Evolutionary conservation across 768 basidiomycete species (phyloP), one percentile per base, ranked within the genome.

Genomic region (Boletus patriciae): DNA sequence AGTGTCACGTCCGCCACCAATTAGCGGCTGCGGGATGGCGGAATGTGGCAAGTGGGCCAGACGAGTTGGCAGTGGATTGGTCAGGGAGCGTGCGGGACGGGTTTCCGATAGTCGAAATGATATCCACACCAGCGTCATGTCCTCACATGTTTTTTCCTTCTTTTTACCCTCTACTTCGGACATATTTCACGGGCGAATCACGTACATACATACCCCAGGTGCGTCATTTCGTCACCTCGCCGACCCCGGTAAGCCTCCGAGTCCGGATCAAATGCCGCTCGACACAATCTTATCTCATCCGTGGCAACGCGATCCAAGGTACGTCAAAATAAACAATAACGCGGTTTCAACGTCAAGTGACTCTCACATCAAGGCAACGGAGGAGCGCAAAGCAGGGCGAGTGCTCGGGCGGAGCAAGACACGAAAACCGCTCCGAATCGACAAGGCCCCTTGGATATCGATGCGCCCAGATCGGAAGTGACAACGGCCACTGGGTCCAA

Each of bases 201-300:
- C n/a, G n/a, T n/a, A 25, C 50, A 21, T 41, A 21, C 34, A n/a
- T 65, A 61, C 68, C 67, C 69, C 69, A 50, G 60, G 51, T 72
- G 68, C 69, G 70, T 72, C 70, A 70, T 70, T 16, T 55, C 29
- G 62, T 41, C 18, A 12, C 18, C 38, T 31, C 55, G 34, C 47
- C 54, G 49, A 53, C 37, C 52, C 44, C 60, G 52, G 42, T 23
- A n/a, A 11, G 13, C 15, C 41, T 45, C 60, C 70, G 69, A 69
- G 72, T 70, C 70, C 70, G 69, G 70, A 70, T 70, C 70, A 70
- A 53, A 57, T 21, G 8, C 43, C 36, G 42, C 49, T 55, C 50
- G 12, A 43, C 31, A 25, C 31, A 62, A 70, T 67, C 66, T 67
- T 67, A 71, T 69, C 61, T 58, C 51, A 46, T 61, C 55, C 31